Conservation (phyloP, 805 yeast genomes). For the Kuraishia piskuri region DNA sequence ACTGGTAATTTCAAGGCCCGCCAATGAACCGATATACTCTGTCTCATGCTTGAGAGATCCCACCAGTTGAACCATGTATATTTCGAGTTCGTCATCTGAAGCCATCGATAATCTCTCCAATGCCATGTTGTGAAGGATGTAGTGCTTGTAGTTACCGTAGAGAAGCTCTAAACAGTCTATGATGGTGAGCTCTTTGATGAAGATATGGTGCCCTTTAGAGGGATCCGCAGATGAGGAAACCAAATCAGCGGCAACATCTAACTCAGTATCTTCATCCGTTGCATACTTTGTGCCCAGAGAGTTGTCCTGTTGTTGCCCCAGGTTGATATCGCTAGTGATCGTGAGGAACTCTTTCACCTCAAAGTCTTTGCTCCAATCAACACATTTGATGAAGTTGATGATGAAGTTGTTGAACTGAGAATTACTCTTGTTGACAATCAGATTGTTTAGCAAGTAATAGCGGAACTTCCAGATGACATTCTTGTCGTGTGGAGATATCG, state of each 20-base stretch:
- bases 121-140: constrained; percentile 76
- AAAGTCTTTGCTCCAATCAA: constrained; percentile 77
- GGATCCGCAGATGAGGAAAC: neutral
- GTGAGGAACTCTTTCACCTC: constrained; percentile 71
- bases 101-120: constrained; percentile 76
- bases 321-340: constrained; percentile 21
- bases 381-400: constrained; percentile 71
- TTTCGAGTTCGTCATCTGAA: constrained; percentile 67
- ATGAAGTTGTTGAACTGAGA: constrained; percentile 26
- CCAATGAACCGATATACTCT: constrained; percentile 14
- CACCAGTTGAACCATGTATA: constrained; percentile 81
- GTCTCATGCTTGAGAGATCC: constrained; percentile 83
- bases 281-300: neutral
- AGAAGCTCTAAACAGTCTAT: constrained; percentile 58
- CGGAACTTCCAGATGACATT: constrained; percentile 87
- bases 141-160: constrained; percentile 68
- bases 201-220: constrained; percentile 15
- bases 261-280: neutral
- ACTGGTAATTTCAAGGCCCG: constrained; percentile 13
- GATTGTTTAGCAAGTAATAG: constrained; percentile 62
- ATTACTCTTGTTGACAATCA: constrained; percentile 17
- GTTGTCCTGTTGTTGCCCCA: neutral
- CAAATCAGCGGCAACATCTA: neutral
- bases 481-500: constrained; percentile 73
- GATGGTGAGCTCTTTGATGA: constrained; percentile 23